Evolutionary conservation across 2,329 filamentous ascomycete species (phyloP).

Genomic region (Botrytis hyacinthi): DNA sequence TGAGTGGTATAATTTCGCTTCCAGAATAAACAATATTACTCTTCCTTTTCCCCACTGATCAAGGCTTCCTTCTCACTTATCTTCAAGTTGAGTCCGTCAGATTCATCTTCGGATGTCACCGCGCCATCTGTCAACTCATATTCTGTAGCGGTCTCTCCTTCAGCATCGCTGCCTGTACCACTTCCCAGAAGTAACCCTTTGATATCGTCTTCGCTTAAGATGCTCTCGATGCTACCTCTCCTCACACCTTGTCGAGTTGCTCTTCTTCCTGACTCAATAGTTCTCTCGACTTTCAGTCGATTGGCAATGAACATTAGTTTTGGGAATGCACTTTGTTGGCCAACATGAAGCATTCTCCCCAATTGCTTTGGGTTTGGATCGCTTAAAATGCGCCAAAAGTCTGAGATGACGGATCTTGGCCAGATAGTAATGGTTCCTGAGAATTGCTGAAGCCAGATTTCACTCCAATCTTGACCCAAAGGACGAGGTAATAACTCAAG

Average conservation of each 20-base stretch:
- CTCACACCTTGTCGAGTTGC: slow-evolving; percentile 51
- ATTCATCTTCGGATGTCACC: slow-evolving; percentile 29
- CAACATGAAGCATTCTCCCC: slow-evolving; percentile 84
- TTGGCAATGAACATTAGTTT: slow-evolving; percentile 91
- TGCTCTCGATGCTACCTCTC: slow-evolving; percentile 56
- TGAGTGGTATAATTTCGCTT: not conserved
- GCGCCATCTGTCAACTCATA: slow-evolving; percentile 35
- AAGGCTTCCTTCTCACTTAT: not conserved
- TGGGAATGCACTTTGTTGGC: slow-evolving; percentile 84
- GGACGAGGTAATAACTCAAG: slow-evolving; percentile 88
- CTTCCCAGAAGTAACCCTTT: slow-evolving; percentile 45
- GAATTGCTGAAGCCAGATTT: slow-evolving; percentile 94
- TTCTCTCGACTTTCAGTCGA: slow-evolving; percentile 75
- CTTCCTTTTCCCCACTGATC: not conserved
- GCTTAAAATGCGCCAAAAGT: slow-evolving; percentile 82
- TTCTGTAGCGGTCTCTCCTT: slow-evolving; percentile 39
- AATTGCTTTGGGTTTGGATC: slow-evolving; percentile 76
- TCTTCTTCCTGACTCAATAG: slow-evolving; percentile 58
- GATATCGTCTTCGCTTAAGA: slow-evolving; percentile 60
- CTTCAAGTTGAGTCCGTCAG: slow-evolving; percentile 19
- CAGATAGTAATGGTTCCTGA: slow-evolving; percentile 94
- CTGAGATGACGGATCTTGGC: slow-evolving; percentile 75
- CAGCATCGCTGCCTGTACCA: slow-evolving; percentile 31
- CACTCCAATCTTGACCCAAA: slow-evolving; percentile 92
- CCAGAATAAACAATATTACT: not conserved